Conservation (phyloP, 1,284 basidiomycete genomes). For the Vanrija pseudolonga region DNA sequence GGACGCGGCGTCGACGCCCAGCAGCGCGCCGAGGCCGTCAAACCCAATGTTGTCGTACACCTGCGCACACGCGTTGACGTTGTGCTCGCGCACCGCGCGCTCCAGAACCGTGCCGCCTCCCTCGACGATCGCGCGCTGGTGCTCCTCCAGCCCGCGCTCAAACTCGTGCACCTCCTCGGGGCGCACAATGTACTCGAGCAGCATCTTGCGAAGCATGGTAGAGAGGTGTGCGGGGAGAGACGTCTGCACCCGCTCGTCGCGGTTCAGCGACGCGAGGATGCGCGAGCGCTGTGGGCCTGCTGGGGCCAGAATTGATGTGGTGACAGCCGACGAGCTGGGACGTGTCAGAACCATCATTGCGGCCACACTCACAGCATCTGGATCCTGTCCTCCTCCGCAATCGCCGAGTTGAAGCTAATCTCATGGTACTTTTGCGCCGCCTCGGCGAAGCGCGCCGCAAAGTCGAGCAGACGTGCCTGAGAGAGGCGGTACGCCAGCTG, state of each 20-base stretch:
- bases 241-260: constrained; percentile 86
- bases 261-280: constrained; percentile 82
- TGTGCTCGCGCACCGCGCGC: constrained; percentile 97
- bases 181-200: constrained; percentile 91
- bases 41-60: constrained; percentile 95
- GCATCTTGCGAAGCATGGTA: constrained; percentile 93
- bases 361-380: constrained; percentile 64
- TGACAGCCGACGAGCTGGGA: constrained; percentile 69
- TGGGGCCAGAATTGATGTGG: constrained; percentile 93
- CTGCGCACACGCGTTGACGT: constrained; percentile 81
- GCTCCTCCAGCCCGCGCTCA: constrained; percentile 77
- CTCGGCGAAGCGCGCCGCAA: constrained; percentile 84
- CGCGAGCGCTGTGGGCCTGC: constrained; percentile 93
- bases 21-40: constrained; percentile 73
- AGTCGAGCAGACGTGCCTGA: constrained; percentile 85
- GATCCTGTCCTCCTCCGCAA: constrained; percentile 83
- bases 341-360: too few relatives aligned
- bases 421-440: constrained; percentile 95
- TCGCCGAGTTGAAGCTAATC: constrained; percentile 77
- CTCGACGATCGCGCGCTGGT: constrained; percentile 85
- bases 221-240: constrained; percentile 50
- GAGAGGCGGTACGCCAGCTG: constrained; percentile 78
- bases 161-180: constrained; percentile 84
- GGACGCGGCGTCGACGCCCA: constrained; percentile 78
- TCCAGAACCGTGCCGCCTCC: constrained; percentile 87